Conservation (phyloP, 805 yeast genomes). For the Kluyveromyces starmeri region DNA sequence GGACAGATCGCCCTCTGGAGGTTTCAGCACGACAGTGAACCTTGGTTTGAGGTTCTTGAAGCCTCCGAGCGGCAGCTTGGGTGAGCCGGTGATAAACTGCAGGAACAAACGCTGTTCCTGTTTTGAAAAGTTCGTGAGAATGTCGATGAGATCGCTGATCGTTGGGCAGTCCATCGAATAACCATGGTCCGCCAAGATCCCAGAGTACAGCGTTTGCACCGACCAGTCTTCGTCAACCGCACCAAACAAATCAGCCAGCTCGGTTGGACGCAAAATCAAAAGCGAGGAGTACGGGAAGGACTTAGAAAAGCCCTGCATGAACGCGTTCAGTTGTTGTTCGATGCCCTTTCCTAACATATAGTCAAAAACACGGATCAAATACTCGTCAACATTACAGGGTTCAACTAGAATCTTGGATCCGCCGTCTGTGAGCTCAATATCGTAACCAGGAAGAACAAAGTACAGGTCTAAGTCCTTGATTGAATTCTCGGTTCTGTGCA, state of each 20-base stretch:
- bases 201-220: conserved; percentile 43
- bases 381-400: conserved; percentile 45
- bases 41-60: conserved; percentile 74
- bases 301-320: conserved; percentile 70
- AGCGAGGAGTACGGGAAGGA: conserved; percentile 75
- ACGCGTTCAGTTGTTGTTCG: conserved; percentile 51
- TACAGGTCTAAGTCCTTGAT: conserved; percentile 46
- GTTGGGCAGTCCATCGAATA: conserved; percentile 61
- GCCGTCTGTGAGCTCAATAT: conserved; percentile 44
- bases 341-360: conserved; percentile 58
- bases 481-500: conserved; percentile 29
- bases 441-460: conserved; percentile 72
- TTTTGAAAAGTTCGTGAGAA: conserved; percentile 46
- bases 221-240: conserved; percentile 85
- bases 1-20: conserved; percentile 56
- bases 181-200: conserved; percentile 85
- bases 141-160: conserved; percentile 50
- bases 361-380: conserved; percentile 49
- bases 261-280: conserved; percentile 63
- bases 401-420: conserved; percentile 49
- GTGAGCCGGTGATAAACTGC: conserved; percentile 89
- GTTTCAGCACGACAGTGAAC: conserved; percentile 79
- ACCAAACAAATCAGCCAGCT: conserved; percentile 65
- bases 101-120: conserved; percentile 62
- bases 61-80: conserved; percentile 89